A percentile compares a stretch with the other conserved stretches of the same genome.
These are phyloP conservation scores for Pilaira anomala DNA, from an alignment of 192 early-diverging fungal species.

Conservation along the genomic window DNA sequence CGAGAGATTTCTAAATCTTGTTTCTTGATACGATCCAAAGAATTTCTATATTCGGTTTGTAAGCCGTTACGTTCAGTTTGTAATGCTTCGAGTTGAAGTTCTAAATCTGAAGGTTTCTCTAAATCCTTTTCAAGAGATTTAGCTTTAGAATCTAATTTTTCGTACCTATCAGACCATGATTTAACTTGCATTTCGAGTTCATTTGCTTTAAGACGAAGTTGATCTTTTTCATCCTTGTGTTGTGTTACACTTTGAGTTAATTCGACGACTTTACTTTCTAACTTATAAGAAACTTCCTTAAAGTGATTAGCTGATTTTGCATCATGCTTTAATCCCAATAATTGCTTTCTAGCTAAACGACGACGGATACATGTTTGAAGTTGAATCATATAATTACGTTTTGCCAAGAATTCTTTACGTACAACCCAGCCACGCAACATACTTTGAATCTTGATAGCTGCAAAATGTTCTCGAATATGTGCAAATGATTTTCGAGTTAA, in stretches of 20 bases:
- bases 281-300: constrained; percentile 88
- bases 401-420: constrained; percentile 55
- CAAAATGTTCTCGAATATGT: constrained; percentile 53
- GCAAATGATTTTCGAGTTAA: constrained; percentile 60
- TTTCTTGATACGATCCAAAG: constrained; percentile 54
- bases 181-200: constrained; percentile 64
- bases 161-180: constrained; percentile 71
- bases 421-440: constrained; percentile 63
- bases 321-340: constrained; percentile 75
- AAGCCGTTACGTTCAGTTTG: constrained; percentile 58
- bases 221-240: constrained; percentile 66
- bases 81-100: constrained; percentile 52
- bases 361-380: constrained; percentile 84
- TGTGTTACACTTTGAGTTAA: constrained; percentile 77
- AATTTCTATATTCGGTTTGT: constrained; percentile 57
- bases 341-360: constrained; percentile 60
- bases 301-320: constrained; percentile 85
- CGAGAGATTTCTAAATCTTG: constrained; percentile 63
- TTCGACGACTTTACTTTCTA: constrained; percentile 97
- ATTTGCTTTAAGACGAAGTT: constrained; percentile 51
- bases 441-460: constrained; percentile 79
- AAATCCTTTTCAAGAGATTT: constrained; percentile 51
- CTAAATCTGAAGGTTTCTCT: constrained; percentile 47
- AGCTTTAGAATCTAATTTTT: constrained; percentile 57
- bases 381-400: constrained; percentile 56